phyloP scores from a whole-genome alignment of 306 rosid genomes.

The Sicyos baderoa region DNA sequence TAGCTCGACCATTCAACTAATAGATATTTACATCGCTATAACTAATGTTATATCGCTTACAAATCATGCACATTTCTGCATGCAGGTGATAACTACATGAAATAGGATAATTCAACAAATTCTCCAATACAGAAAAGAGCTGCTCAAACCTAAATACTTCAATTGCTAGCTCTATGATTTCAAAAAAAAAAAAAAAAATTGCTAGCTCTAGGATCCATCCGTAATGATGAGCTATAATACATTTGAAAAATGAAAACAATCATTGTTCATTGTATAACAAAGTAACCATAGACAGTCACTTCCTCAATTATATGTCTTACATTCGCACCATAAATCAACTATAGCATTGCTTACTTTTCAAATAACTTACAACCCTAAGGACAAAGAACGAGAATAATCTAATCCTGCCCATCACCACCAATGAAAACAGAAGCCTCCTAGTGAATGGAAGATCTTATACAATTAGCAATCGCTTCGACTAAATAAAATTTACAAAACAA shows the following conservation, averaged over 20 bases:
- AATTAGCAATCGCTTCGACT: not conserved
- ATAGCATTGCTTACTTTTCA: not conserved
- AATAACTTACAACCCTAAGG: not conserved
- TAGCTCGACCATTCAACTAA: not conserved
- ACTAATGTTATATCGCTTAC: not conserved
- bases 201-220: not conserved
- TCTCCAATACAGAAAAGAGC: constrained; percentile 1
- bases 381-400: not conserved
- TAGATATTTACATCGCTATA: not conserved
- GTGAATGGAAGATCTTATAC: not conserved
- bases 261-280: not conserved
- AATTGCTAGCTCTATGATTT: not conserved
- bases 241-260: not conserved
- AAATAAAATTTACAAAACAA: not conserved
- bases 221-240: not conserved
- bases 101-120: not conserved
- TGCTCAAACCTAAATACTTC: not conserved
- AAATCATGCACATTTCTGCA: not conserved
- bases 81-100: not conserved
- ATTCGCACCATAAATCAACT: not conserved
- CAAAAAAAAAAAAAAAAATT: too few relatives aligned
- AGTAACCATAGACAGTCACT: not conserved
- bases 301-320: not conserved
- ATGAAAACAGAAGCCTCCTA: not conserved
- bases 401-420: not conserved